Evolutionary conservation across 75 land plant species (phyloP).

Genomic region (Selaginella moellendorffii): DNA sequence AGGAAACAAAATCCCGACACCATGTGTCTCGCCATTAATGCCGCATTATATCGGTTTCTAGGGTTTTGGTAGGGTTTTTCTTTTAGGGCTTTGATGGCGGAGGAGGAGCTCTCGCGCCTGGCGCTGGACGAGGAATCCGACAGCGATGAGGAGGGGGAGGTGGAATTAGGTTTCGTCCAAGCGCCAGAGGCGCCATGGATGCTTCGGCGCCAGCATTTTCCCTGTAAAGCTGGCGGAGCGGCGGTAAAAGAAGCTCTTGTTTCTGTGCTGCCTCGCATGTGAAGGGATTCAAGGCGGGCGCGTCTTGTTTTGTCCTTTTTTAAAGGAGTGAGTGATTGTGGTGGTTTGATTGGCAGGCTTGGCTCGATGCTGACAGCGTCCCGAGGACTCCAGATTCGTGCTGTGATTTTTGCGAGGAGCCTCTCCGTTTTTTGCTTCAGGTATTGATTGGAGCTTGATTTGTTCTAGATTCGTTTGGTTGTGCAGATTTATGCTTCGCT

Average conservation of each 20-base stretch:
- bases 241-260: too few species aligned
- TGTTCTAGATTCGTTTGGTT: background rate
- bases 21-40: background rate
- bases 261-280: too few species aligned
- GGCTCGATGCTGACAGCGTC: conserved; percentile 66
- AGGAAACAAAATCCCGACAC: too few species aligned
- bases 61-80: background rate
- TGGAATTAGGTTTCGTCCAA: conserved; percentile 47
- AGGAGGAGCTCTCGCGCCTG: conserved; percentile 25
- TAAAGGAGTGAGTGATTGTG: too few species aligned
- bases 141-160: conserved; percentile 15
- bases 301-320: too few species aligned
- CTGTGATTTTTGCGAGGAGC: conserved; percentile 65
- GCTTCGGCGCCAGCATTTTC: conserved; percentile 53
- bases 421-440: conserved; percentile 67
- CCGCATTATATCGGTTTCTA: too few species aligned
- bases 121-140: conserved; percentile 33
- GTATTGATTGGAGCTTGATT: conserved; percentile 16
- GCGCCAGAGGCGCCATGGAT: conserved; percentile 34
- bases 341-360: conserved; percentile 54
- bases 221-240: conserved; percentile 72
- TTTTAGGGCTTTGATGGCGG: conserved; percentile 2
- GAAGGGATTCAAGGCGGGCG: too few species aligned
- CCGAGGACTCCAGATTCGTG: conserved; percentile 30
- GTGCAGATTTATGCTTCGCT: conserved; percentile 58